Evolutionary conservation across 768 basidiomycete species (phyloP), one percentile per base, ranked within the genome.

Genomic region (Amanita polypyramis): DNA sequence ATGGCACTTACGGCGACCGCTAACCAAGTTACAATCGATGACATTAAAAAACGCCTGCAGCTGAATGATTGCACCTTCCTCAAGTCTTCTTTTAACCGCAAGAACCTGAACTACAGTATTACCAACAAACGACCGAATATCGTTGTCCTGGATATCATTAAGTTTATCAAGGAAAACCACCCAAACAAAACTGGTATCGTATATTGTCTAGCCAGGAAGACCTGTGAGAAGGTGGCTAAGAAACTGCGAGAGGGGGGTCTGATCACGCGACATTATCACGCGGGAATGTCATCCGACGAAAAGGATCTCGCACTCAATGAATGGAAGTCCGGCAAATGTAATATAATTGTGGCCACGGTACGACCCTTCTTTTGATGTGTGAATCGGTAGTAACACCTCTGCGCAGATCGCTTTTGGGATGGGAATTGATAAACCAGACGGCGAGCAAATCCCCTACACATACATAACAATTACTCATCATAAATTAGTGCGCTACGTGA

Each of bases 1-100:
- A 96, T 97, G 79, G 96, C 96, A 0, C 73, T 98, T 39, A 99
- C 96, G 0, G 96, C 93, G 5, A 99, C 95, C 0, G 96, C 95
- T 3, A 91, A 89, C 58, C 68, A 74, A 34, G 72, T 80, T 45
- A 84, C 85, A 0, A 74, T 85, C 38, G 71, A 77, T 17, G 93
- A 98, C 63, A 88, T 99, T 57, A 75, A 83, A 45, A 61, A 68
- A 14, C 79, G 77, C 10, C 77, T 98, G 7, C 67, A 75, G 20
- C 75, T 97, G 50, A 60, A 58, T 17, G 62, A 72, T 49, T 76
- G 80, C 45, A 71, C 74, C 8, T 70, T 76, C 19, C 74, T 95
- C 47, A 74, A 69, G 2, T 85, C 90, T 56, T 94, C 93, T 0
- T 96, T 96, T 68, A 97, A 99, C 58, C 84, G 96, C 3, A 73